Conservation (phyloP, 2,329 filamentous ascomycete genomes). For the Colletotrichum chlorophyti region DNA sequence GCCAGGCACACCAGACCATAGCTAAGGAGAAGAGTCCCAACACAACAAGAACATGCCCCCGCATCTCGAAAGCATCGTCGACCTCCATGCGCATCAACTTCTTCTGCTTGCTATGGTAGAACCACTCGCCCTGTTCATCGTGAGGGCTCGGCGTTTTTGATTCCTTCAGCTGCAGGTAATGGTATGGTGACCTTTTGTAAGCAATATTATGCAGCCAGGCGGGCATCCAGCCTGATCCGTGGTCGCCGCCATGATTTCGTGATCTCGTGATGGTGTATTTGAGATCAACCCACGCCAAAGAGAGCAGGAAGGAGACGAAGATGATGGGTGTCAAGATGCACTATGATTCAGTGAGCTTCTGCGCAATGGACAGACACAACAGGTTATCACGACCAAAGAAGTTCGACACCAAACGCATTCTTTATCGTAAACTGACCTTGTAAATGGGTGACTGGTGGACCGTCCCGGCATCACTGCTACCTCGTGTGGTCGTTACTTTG, state of each 20-base stretch:
- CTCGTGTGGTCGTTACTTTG: constrained; percentile 18
- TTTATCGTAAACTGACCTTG: constrained; percentile 34
- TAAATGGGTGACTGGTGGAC: constrained; percentile 32
- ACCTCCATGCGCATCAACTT: constrained; percentile 69
- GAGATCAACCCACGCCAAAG: constrained; percentile 68
- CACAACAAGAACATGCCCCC: constrained; percentile 57
- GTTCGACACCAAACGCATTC: too few relatives aligned
- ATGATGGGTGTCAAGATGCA: constrained; percentile 67
- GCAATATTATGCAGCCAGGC: constrained; percentile 49
- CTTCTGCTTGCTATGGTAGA: constrained; percentile 63
- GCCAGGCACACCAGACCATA: constrained; percentile 37
- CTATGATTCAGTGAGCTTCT: constrained; percentile 34
- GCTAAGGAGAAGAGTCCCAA: constrained; percentile 47
- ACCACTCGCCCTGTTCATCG: constrained; percentile 40
- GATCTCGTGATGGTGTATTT: constrained; percentile 59
- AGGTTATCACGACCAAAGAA: background rate
- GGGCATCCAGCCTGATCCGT: constrained; percentile 39
- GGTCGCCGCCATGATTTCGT: constrained; percentile 39
- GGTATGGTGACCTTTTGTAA: constrained; percentile 48
- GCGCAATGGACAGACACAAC: background rate
- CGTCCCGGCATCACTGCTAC: constrained; percentile 11
- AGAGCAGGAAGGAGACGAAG: constrained; percentile 70
- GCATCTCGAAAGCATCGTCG: constrained; percentile 68
- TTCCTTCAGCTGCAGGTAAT: constrained; percentile 37
- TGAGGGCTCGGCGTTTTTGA: constrained; percentile 19